These are phyloP conservation scores for Kwoniella bestiolae DNA, from an alignment of 768 basidiomycete species.

Conservation along the genomic window DNA sequence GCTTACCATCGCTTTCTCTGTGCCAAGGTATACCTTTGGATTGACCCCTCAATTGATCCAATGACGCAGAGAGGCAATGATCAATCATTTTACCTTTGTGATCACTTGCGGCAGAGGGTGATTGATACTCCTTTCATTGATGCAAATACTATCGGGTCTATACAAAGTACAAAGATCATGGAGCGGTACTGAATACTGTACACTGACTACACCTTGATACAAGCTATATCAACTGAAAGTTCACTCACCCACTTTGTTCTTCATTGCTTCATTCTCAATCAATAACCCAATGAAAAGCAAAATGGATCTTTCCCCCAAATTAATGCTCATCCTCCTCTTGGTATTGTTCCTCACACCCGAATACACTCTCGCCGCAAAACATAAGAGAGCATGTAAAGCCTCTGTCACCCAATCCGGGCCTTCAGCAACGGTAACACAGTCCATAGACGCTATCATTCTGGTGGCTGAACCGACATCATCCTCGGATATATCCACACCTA, in stretches of 20 bases:
- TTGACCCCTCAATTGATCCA: not conserved
- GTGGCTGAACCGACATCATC: not conserved
- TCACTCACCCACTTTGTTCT: no score
- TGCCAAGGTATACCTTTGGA: not conserved
- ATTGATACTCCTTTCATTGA: no score
- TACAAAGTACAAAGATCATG: no score
- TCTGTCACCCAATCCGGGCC: no score
- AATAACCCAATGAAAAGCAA: no score
- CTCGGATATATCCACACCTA: not conserved
- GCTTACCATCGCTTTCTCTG: no score
- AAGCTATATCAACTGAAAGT: no score
- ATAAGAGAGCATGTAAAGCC: not conserved
- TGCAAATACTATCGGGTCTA: no score
- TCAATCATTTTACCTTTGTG: not conserved
- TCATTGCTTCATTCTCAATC: no score
- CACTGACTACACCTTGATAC: no score
- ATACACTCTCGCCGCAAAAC: not conserved
- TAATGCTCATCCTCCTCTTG: not conserved
- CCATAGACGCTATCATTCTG: not conserved
- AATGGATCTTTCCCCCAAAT: not conserved
- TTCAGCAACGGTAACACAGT: not conserved
- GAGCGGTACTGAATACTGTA: no score
- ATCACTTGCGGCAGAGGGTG: not conserved
- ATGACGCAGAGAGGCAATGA: not conserved
- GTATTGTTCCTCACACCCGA: not conserved